phyloP scores from a whole-genome alignment of 176 grass and related monocot genomes.

The Lolium multiflorum region DNA sequence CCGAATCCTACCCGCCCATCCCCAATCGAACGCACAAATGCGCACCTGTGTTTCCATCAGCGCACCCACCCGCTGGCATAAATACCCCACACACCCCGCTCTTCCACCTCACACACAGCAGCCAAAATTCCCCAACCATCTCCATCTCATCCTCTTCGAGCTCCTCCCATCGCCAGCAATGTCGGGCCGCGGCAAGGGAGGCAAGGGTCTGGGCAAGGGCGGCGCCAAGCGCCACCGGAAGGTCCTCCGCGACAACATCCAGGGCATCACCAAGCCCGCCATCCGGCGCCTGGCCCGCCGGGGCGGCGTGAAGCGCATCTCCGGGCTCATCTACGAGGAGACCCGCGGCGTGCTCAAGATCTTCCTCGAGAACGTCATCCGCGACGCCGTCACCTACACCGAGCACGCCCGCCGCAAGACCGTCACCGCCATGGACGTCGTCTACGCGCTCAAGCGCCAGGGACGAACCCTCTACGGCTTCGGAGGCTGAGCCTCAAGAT shows the following conservation, averaged over 20 bases:
- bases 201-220: constrained; percentile 86
- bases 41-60: too few relatives aligned
- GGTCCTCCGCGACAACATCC: constrained; percentile 80
- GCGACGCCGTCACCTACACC: constrained; percentile 94
- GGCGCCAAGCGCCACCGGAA: constrained; percentile 75
- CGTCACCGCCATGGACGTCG: constrained; percentile 94
- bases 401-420: constrained; percentile 95
- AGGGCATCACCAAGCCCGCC: constrained; percentile 84
- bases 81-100: too few relatives aligned
- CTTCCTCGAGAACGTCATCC: constrained; percentile 98
- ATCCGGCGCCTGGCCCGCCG: constrained; percentile 69
- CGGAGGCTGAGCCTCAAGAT: constrained; percentile 49
- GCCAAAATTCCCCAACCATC: too few relatives aligned
- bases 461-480: constrained; percentile 92
- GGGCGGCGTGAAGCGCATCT: constrained; percentile 96
- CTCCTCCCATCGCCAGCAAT: constrained; percentile 22
- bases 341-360: constrained; percentile 97
- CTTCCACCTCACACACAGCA: too few relatives aligned
- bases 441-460: constrained; percentile 96
- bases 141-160: too few relatives aligned
- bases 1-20: too few relatives aligned
- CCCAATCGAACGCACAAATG: too few relatives aligned
- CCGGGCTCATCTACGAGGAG: constrained; percentile 94
- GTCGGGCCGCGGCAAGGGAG: constrained; percentile 88
- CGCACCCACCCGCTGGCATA: too few relatives aligned